Base-by-base conservation (phyloP, 1,139 yeast genomes). In the Debaryomyces singareniensis region DNA sequence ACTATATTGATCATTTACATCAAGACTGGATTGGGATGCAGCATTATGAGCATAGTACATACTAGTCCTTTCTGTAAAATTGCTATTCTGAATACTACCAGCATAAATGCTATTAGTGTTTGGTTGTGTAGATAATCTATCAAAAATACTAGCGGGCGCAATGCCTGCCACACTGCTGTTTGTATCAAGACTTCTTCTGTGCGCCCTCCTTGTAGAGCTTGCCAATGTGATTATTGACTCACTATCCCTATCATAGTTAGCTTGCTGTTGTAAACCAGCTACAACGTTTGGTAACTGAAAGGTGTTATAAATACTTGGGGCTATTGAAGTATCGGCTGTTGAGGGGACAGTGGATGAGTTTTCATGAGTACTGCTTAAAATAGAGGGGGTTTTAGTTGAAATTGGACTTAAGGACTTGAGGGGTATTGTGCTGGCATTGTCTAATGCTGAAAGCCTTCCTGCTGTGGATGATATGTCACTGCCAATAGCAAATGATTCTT, bases 61-160 rank as follows among this genome's bases (percentile, higher is more conserved):
- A 35, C 57, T 54, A 4, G 49, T 45, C 29, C 60, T 36, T 26
- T 49, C 53, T 20, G 31, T 40, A 9, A 43, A 41, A 25, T 40
- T 35, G 7, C 32, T 22, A 15, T 31, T 28, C 12, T 25, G 29
- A 22, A 52, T 45, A 31, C 61, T 55, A 13, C 44, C 45, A 5
- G 63, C 58, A 31, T 55, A 54, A 3, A 46, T 35, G 33, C 59
- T 49, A 31, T 44, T 50, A 13, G 53, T 60, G 3, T 49, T 53
- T 4, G 61, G 61, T 20, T 54, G 55, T 13, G 58, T 58, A 14
- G 58, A 50, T 24, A 68, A 54, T 34, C 79, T 54, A 37, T 74
- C 81, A 59, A 75, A 55, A 7, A 75, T 74, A 36, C 78, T 71
- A 2, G 80, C 78, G 0, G 82, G 81, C 1, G 81, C 73, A n/a